Base-by-base conservation (phyloP, 2,329 filamentous ascomycete genomes). In the Aspergillus aculeatinus region DNA sequence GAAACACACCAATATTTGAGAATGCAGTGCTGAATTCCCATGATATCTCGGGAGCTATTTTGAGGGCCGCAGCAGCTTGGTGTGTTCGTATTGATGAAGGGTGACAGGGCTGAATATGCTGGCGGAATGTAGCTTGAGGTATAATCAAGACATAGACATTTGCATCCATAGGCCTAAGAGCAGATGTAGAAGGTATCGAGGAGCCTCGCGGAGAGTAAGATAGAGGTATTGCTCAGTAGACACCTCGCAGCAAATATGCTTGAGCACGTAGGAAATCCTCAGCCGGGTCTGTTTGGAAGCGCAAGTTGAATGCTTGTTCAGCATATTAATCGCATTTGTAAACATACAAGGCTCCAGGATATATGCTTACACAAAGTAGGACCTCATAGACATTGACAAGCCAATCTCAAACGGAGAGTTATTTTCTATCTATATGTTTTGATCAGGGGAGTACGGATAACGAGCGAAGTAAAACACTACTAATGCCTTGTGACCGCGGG, bases 91-190 rank as follows among this genome's bases (percentile, higher is more conserved):
- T 92, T 47, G 87, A 92, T 21, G 89, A 92, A 1, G 94, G 94
- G 78, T 98, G 93, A 94, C 94, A 96, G 14, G 92, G 92, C 80
- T 96, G 92, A 70, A 97, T 86, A 74, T 96, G 92, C 74, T 94
- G 93, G 53, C 93, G 89, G 82, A 97, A 91, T 70, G 98, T 85
- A 67, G 96, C 82, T 68, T 90, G 83, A 2, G 96, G 79, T 62
- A 82, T 83, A 61, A 82, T 83, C 61, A 80, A 82, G 25, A 79
- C 68, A 64, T 89, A 87, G 27, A 29, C 68, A 87, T 87, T 53
- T 81, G 68, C 81, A 67, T 96, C 82, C 51, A 85, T 74, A 1
- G 90, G 88, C 61, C 85, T 80, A 60, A 96, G 85, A 31, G 81
- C 7, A 77, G 59, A 76, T 80, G 77, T 89, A 88, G 68, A 97